Evolutionary conservation across 2,329 filamentous ascomycete genomes (phyloP), one percentile per base, ranked within the genome.

Genomic region (Hypoxylon sp.): DNA sequence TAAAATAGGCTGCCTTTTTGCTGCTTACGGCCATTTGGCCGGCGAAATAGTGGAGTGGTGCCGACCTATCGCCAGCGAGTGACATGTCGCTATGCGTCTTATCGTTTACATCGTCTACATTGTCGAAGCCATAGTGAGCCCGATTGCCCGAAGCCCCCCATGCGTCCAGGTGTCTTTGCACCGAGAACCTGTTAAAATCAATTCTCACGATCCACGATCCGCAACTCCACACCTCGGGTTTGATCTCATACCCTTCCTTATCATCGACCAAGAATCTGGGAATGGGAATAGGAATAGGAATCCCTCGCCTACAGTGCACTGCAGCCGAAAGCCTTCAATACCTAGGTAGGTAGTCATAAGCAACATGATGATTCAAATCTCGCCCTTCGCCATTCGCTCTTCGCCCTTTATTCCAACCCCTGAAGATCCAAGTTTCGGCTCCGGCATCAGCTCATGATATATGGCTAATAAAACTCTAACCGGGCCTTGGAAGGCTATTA

Each of bases 11-110:
- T 65, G 62, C 67, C 64, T 62, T 62, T 64, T 64, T 57, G 55
- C 67, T 73, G 70, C 68, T 72, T 71, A 70, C 73, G 73, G 73
- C 73, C 68, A 70, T 70, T 71, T 74, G 67, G 64, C 73, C 73
- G 73, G 73, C 72, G 69, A 70, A 74, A 74, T 74, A 74, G 73
- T 74, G 73, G 73, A 72, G 71, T 70, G 66, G 51, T 71, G 70
- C 69, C 71, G 70, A 71, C 72, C 69, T 71, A 70, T 68, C 51
- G 56, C 68, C 72, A 72, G 70, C 72, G 65, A 73, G 71, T 73
- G 60, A 72, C 66, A 68, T 68, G 59, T 62, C 65, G 65, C 51
- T 63, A 63, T 63, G 54, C 63, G 60, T 56, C 68, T 67, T 69
- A 67, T 71, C 64, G 59, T 56, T 55, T 34, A 26, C 54, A 58